Percentiles rank a stretch among this genome's conserved stretches.
These are phyloP conservation scores for Podospora didyma DNA, from an alignment of 495 filamentous ascomycete genomes.

Conservation along the genomic window DNA sequence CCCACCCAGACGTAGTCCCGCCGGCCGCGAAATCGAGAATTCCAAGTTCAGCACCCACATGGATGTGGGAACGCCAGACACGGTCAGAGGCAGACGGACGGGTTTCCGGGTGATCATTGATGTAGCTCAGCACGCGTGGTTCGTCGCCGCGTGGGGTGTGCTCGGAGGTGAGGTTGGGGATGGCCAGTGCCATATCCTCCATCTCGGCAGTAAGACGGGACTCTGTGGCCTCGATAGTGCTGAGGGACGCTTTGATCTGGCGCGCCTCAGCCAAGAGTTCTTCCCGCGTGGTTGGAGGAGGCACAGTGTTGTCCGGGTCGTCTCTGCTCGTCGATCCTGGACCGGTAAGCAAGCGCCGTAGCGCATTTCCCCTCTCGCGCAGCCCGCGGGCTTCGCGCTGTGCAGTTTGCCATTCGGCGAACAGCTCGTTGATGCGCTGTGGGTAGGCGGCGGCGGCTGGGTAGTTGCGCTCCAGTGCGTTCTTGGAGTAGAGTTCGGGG, in stretches of 20 bases:
- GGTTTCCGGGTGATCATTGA: conserved; percentile 68
- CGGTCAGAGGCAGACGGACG: conserved; percentile 45
- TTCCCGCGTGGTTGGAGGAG: conserved; percentile 33
- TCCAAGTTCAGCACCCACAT: conserved; percentile 75
- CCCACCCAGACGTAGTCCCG: conserved; percentile 80
- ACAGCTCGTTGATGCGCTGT: conserved; percentile 62
- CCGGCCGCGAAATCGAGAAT: conserved; percentile 83
- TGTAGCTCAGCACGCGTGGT: conserved; percentile 53
- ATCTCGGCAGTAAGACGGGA: conserved; percentile 60
- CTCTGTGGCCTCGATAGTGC: conserved; percentile 57
- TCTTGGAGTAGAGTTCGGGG: conserved; percentile 70
- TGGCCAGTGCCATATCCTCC: conserved; percentile 65
- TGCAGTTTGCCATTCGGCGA: conserved; percentile 58
- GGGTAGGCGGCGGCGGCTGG: conserved; percentile 60
- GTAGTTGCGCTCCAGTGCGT: conserved; percentile 85
- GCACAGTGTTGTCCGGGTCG: conserved; percentile 24
- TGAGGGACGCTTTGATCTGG: conserved; percentile 61
- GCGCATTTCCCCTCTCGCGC: conserved; percentile 54
- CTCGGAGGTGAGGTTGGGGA: conserved; percentile 81
- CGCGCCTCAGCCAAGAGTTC: conserved; percentile 63
- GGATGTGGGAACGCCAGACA: conserved; percentile 66
- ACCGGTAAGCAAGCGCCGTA: conserved; percentile 46
- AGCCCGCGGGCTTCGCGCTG: conserved; percentile 52
- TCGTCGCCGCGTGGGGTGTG: conserved; percentile 69
- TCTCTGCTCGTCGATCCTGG: conserved; percentile 32